Evolutionary conservation across 2,329 filamentous ascomycete genomes (phyloP).

Genomic region (Diaporthe amygdali): DNA sequence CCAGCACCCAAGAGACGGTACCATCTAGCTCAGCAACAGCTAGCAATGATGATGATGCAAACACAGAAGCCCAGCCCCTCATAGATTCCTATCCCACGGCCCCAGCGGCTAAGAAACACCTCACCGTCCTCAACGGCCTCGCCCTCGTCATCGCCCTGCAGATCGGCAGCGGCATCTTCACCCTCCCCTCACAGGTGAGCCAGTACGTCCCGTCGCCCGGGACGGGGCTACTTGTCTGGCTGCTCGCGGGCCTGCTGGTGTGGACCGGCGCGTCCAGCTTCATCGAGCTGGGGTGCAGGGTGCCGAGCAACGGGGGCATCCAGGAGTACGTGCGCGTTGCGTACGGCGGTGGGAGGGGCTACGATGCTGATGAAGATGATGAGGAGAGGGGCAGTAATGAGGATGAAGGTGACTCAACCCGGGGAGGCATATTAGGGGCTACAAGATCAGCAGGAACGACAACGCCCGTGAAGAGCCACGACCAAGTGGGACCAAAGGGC

Average conservation of each 20-base stretch:
- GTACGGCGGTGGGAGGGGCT: constrained; percentile 35
- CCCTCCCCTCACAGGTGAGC: constrained; percentile 47
- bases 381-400: neutral
- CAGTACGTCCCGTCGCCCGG: constrained; percentile 48
- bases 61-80: neutral
- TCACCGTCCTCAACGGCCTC: constrained; percentile 38
- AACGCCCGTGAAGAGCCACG: neutral
- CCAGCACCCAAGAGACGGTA: neutral
- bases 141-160: constrained; percentile 51
- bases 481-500: neutral
- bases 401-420: too few species aligned
- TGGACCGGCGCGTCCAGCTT: constrained; percentile 54
- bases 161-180: constrained; percentile 54
- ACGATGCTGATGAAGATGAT: neutral
- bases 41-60: neutral
- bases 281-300: constrained; percentile 50
- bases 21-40: neutral
- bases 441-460: neutral
- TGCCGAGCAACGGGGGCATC: constrained; percentile 51
- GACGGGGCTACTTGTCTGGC: constrained; percentile 46
- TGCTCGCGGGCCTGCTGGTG: constrained; percentile 47
- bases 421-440: neutral
- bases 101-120: neutral
- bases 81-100: neutral
- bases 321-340: constrained; percentile 48